Evolutionary conservation across 371 early-diverging fungal species (phyloP).

Genomic region (Zopfochytrium polystomum): DNA sequence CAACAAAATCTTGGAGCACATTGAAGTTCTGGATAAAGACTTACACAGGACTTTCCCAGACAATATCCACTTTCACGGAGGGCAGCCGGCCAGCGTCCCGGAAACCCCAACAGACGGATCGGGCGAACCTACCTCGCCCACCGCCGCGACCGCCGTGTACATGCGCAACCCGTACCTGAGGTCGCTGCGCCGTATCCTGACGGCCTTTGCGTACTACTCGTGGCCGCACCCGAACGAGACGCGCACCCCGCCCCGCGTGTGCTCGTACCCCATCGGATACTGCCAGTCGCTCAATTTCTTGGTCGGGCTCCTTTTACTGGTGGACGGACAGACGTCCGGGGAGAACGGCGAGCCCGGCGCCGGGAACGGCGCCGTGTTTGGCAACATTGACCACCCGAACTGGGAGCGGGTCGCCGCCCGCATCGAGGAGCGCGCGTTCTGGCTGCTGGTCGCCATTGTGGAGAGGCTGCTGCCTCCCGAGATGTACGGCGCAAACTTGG

Average conservation of each 20-base stretch:
- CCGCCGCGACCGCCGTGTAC: not conserved
- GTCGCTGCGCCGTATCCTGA: conserved; percentile 65
- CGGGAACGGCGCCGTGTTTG: too few relatives aligned
- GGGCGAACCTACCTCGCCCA: not conserved
- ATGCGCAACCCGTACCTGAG: conserved; percentile 42
- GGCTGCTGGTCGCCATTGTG: conserved; percentile 72
- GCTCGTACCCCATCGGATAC: conserved; percentile 66
- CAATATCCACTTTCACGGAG: conserved; percentile 60
- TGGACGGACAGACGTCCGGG: too few relatives aligned
- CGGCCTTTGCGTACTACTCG: conserved; percentile 62
- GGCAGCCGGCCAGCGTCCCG: conserved; percentile 7
- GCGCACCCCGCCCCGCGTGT: conserved; percentile 17
- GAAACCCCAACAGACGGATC: not conserved
- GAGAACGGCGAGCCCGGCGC: not conserved
- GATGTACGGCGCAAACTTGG: conserved; percentile 76
- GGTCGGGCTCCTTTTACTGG: conserved; percentile 71
- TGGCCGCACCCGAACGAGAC: conserved; percentile 40
- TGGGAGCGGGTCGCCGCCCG: conserved; percentile 14
- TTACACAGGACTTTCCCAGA: conserved; percentile 80
- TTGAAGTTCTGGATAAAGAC: conserved; percentile 75
- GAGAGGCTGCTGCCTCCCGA: conserved; percentile 71
- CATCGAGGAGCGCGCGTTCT: conserved; percentile 74
- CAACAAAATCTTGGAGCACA: conserved; percentile 63
- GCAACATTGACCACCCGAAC: not conserved
- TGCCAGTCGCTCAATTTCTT: conserved; percentile 82